Evolutionary conservation across 2,329 filamentous ascomycete genomes (phyloP).

Genomic region (Dothistroma pini): DNA sequence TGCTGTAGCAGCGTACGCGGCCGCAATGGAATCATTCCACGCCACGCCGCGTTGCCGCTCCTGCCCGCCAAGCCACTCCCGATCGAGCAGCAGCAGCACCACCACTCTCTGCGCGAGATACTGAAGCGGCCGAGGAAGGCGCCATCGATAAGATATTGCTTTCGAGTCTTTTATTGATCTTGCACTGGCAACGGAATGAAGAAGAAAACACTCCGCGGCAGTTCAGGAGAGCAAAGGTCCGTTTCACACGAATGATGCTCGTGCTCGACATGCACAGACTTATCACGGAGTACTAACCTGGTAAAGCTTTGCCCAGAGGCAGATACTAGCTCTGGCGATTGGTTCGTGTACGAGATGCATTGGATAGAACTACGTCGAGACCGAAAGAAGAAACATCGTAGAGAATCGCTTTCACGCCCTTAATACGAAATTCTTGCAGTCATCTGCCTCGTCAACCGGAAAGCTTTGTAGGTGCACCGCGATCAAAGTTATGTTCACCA

Average conservation of each 20-base stretch:
- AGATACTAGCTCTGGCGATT: not conserved
- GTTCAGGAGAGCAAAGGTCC: too few species aligned
- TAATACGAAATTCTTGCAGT: too few species aligned
- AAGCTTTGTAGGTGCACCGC: too few species aligned
- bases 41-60: not conserved
- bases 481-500: too few species aligned
- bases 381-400: too few species aligned
- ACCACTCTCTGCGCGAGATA: not conserved
- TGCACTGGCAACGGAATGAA: not conserved
- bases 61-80: not conserved
- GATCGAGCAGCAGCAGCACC: not conserved
- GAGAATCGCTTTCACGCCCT: too few species aligned
- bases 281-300: not conserved
- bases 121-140: not conserved
- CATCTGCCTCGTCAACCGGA: too few species aligned
- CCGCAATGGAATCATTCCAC: not conserved
- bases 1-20: not conserved
- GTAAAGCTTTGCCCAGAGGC: not conserved
- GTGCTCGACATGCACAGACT: not conserved
- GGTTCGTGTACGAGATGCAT: not conserved
- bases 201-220: too few species aligned
- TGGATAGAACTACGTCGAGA: not conserved
- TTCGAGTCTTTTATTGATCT: not conserved
- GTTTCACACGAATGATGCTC: not conserved
- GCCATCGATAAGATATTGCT: not conserved